phyloP scores from a whole-genome alignment of 2,329 filamentous ascomycete genomes.

The Penicillium sp. region DNA sequence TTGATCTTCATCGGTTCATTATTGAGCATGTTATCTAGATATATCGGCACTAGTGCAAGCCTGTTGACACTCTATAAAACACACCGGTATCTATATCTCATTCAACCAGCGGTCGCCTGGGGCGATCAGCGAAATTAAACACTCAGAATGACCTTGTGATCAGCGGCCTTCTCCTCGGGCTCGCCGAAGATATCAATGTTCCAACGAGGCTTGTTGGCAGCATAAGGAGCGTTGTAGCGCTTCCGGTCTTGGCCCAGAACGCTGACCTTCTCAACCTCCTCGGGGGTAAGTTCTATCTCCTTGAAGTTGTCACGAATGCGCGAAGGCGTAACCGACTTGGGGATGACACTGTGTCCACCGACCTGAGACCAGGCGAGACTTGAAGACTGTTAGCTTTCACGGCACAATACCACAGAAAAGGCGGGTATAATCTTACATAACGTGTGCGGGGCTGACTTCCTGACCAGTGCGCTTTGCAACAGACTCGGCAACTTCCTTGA shows the following conservation, averaged over 20 bases:
- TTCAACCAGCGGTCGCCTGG: not conserved
- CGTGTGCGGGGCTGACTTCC: constrained; percentile 38
- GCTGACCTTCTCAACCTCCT: constrained; percentile 40
- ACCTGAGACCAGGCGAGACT: constrained; percentile 44
- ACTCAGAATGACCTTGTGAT: constrained; percentile 48
- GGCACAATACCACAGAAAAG: not conserved
- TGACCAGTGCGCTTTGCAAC: constrained; percentile 37
- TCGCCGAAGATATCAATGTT: constrained; percentile 58
- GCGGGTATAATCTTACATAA: constrained; percentile 28
- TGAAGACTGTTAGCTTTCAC: constrained; percentile 9
- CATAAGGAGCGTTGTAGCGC: constrained; percentile 41
- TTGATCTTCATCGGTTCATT: not conserved
- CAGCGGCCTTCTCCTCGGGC: constrained; percentile 53
- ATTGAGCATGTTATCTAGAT: not conserved
- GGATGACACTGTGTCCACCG: constrained; percentile 43
- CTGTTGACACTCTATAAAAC: not conserved
- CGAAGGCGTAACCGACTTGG: constrained; percentile 46
- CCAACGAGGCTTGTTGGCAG: constrained; percentile 53
- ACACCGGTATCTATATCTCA: not conserved
- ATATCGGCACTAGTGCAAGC: not conserved
- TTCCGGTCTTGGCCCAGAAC: constrained; percentile 34
- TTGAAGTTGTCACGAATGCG: constrained; percentile 47
- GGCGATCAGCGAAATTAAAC: constrained; percentile 24
- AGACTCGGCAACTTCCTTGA: constrained; percentile 65
- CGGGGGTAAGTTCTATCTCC: constrained; percentile 41